These are phyloP conservation scores for Amaranthus hypochondriacus DNA, from an alignment of 148 eudicot species.

Conservation along the genomic window DNA sequence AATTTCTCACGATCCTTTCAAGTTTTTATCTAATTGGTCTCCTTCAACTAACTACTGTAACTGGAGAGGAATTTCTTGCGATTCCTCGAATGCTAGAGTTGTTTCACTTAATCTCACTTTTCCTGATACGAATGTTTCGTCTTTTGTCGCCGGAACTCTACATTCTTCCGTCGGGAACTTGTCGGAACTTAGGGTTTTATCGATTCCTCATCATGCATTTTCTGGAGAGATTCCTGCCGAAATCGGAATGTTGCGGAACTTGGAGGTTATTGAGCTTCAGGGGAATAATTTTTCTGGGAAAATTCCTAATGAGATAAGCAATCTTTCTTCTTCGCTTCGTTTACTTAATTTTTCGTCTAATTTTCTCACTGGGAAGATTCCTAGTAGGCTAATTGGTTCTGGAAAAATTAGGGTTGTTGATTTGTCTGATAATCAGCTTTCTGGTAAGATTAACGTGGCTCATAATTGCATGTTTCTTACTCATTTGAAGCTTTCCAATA, in stretches of 20 bases:
- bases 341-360: conserved; percentile 44
- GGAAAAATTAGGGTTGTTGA: conserved; percentile 33
- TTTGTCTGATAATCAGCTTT: conserved; percentile 39
- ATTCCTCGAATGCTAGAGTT: conserved; percentile 21
- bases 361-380: conserved; percentile 34
- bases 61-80: conserved; percentile 76
- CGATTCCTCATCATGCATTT: conserved; percentile 33
- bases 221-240: conserved; percentile 39
- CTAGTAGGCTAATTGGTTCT: conserved; percentile 22
- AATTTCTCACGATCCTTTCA: conserved; percentile 23
- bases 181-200: conserved; percentile 33
- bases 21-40: conserved; percentile 32
- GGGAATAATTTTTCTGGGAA: conserved; percentile 38
- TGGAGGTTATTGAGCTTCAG: conserved; percentile 43
- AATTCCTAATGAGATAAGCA: conserved; percentile 28
- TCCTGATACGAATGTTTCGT: conserved; percentile 1
- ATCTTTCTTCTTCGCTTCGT: conserved; percentile 23
- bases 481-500: conserved; percentile 44
- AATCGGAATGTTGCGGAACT: conserved; percentile 23
- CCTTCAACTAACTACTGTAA: conserved; percentile 44
- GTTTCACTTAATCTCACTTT: conserved; percentile 27
- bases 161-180: conserved; percentile 34
- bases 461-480: conserved; percentile 29
- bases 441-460: conserved; percentile 19
- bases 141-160: conserved; percentile 34